phyloP scores from a whole-genome alignment of 2,329 filamentous ascomycete genomes.

The Knoxdaviesia capensis region DNA sequence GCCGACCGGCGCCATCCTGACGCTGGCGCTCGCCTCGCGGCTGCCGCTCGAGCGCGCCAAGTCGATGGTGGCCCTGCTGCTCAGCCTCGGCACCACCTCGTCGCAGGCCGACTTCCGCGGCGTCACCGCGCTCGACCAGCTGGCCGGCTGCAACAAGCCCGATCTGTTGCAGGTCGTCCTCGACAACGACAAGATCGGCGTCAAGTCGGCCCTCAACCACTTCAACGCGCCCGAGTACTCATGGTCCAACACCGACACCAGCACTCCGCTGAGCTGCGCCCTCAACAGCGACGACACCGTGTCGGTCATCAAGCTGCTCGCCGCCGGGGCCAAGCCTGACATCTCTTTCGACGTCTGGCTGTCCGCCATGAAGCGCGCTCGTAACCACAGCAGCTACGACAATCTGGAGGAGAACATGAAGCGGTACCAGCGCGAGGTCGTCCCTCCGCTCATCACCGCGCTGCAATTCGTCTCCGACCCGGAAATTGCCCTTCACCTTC shows the following conservation, averaged over 20 bases:
- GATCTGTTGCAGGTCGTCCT: conserved; percentile 28
- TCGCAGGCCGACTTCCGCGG: conserved; percentile 50
- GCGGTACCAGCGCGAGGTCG: conserved; percentile 22
- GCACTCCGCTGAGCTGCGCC: conserved; percentile 36
- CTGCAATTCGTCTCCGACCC: conserved; percentile 22
- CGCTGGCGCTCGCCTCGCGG: conserved; percentile 44
- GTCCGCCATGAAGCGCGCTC: conserved; percentile 28
- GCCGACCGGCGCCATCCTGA: conserved; percentile 42
- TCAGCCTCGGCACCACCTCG: conserved; percentile 51
- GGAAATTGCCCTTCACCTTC: conserved; percentile 31
- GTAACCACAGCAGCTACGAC: conserved; percentile 14
- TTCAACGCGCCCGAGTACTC: conserved; percentile 14
- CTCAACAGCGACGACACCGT: conserved; percentile 29
- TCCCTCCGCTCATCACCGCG: conserved; percentile 50
- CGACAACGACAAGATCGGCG: conserved; percentile 36
- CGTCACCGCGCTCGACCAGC: conserved; percentile 43
- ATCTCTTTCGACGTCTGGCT: conserved; percentile 46
- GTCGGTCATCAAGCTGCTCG: conserved; percentile 39
- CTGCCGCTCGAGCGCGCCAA: conserved; percentile 43
- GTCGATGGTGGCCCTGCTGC: conserved; percentile 41
- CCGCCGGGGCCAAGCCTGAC: conserved; percentile 35
- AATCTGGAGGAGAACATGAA: conserved; percentile 26
- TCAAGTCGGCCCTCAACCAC: conserved; percentile 47
- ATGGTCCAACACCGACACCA: conserved; percentile 7
- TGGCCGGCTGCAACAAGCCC: conserved; percentile 9